Evolutionary conservation across 768 basidiomycete genomes (phyloP), one percentile per base, ranked within the genome.

Genomic region (Auriculariales sp.): DNA sequence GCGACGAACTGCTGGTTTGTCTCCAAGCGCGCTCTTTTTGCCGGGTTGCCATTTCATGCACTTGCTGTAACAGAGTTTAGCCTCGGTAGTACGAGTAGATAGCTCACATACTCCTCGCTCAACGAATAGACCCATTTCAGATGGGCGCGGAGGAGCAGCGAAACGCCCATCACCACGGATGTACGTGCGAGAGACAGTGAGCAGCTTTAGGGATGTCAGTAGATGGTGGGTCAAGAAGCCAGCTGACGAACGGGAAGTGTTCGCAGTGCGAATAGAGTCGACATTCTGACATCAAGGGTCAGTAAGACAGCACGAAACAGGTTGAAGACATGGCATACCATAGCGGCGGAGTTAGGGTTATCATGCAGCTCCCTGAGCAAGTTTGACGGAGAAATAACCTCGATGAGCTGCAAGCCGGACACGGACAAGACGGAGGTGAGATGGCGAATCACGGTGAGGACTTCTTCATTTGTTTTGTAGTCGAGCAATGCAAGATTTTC

Each of bases 401-500:
- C 90, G 49, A 89, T 71, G n/a, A 87, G 64, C 57, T 86, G 87
- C 72, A 81, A 81, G 49, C 86, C 94, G 9, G 77, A 75, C 2
- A 80, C 84, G 1, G 83, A 92, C 42, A 89, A 71, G 22, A 83
- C 72, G 15, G 74, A 67, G 7, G 87, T 90, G 50, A 93, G 71
- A 49, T 75, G 73, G 52, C 83, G 85, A 59, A 95, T 77, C 22
- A 97, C 81, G 3, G 84, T 80, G 48, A 97, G 67, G 3, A 83
- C 81, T 65, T 98, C 95, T 63, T 99, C 95, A 57, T 85, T 82
- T 0, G 89, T 88, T 68, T 91, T 97, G 71, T 93, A 98, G 29
- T 98, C 92, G 53, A 99, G 78, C 0, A 83, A 70, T 1, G 92
- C 75, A 51, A 98, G 83, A 59, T 97, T 97, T 61, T 98, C 95